Evolutionary conservation across 2,329 filamentous ascomycete genomes (phyloP).

Genomic region (Calonectria honghensis): DNA sequence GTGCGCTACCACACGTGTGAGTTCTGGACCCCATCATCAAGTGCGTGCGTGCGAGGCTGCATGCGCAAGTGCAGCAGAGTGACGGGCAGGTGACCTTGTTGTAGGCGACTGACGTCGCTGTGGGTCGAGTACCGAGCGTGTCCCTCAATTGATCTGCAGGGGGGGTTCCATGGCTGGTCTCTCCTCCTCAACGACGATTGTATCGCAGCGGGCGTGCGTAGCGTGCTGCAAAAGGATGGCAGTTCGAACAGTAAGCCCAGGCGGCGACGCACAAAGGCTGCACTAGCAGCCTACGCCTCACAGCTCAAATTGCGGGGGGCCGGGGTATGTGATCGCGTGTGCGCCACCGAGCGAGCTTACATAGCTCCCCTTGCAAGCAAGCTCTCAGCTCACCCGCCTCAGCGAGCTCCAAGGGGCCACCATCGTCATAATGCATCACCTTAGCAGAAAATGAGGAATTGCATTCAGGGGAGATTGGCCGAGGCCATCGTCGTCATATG

Average conservation of each 20-base stretch:
- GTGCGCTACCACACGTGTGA: slow-evolving; percentile 29
- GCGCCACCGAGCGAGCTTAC: slow-evolving; percentile 12
- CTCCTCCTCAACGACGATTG: slow-evolving; percentile 5
- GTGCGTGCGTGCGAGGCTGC: slow-evolving; percentile 22
- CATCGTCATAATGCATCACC: slow-evolving; percentile 9
- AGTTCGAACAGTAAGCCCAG: slow-evolving; percentile 13
- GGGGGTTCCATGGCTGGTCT: slow-evolving; percentile 5
- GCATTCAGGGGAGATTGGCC: slow-evolving; percentile 11
- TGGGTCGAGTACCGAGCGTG: slow-evolving; percentile 16
- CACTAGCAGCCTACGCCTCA: not conserved
- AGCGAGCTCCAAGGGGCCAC: slow-evolving; percentile 7
- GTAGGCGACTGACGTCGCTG: slow-evolving; percentile 33
- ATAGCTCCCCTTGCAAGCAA: slow-evolving; percentile 19
- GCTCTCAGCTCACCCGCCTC: slow-evolving; percentile 7
- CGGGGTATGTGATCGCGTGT: slow-evolving; percentile 22
- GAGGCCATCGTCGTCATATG: slow-evolving; percentile 19
- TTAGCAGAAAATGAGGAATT: slow-evolving; percentile 10
- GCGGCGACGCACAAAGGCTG: slow-evolving; percentile 6
- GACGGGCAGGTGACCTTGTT: slow-evolving; percentile 32
- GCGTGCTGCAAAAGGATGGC: slow-evolving; percentile 5
- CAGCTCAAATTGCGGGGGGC: slow-evolving; percentile 23
- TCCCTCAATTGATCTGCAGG: slow-evolving; percentile 9
- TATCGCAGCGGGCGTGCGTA: slow-evolving; percentile 5
- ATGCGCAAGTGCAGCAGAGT: slow-evolving; percentile 23
- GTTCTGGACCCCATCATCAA: slow-evolving; percentile 26